Evolutionary conservation across 305 asterid genomes (phyloP).

Genomic region (Nicotiana rustica): DNA sequence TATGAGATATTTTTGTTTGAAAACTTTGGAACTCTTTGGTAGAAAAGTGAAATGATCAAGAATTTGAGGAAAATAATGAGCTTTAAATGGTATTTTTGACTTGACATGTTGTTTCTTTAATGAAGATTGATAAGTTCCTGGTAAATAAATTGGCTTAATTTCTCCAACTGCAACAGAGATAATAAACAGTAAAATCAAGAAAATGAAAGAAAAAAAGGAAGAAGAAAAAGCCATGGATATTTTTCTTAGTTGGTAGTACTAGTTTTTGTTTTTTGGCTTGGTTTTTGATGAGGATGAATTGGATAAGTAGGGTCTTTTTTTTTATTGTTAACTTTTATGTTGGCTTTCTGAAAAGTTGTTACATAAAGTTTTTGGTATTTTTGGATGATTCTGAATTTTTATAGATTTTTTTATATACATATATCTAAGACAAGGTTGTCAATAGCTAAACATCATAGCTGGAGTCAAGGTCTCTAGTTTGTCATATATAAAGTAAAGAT

Average conservation of each 20-base stretch:
- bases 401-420: background rate
- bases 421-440: background rate
- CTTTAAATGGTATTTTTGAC: conserved; percentile 57
- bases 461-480: background rate
- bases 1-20: conserved; percentile 74
- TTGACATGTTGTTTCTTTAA: conserved; percentile 47
- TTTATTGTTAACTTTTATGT: conserved; percentile 15
- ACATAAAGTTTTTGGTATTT: conserved; percentile 15
- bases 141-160: conserved; percentile 51
- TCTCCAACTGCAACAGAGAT: conserved; percentile 40
- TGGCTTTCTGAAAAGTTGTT: conserved; percentile 32
- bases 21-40: conserved; percentile 64
- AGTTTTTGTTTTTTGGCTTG: background rate
- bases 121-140: conserved; percentile 55
- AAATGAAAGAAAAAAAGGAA: conserved; percentile 39
- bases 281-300: conserved; percentile 18
- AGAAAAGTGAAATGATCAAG: conserved; percentile 78
- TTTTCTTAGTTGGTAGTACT: background rate
- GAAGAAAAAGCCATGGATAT: conserved; percentile 36
- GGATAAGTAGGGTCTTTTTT: conserved; percentile 4
- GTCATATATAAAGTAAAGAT: conserved; percentile 3
- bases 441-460: background rate
- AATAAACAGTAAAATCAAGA: conserved; percentile 47
- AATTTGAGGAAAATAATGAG: conserved; percentile 68
- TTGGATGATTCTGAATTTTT: conserved; percentile 31